These are phyloP conservation scores for Lachnellula occidentalis DNA, from an alignment of 2,329 filamentous ascomycete species.

Conservation along the genomic window DNA sequence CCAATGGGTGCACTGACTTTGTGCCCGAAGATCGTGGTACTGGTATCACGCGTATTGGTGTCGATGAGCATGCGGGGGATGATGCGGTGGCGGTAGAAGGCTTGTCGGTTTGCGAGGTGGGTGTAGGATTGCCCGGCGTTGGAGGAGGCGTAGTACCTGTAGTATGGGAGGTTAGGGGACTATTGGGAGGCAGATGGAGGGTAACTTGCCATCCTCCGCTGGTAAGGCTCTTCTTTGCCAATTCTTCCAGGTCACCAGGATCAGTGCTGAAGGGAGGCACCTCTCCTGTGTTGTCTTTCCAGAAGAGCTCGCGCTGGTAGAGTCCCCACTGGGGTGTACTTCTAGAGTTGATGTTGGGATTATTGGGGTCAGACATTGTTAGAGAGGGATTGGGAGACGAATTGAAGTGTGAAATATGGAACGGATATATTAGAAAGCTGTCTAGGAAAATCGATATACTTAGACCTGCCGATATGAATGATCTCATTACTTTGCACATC, in stretches of 20 bases:
- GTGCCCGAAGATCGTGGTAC: constrained; percentile 54
- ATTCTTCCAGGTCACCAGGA: constrained; percentile 52
- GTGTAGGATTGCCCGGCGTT: constrained; percentile 50
- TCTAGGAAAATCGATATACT: neutral
- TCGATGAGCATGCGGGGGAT: constrained; percentile 57
- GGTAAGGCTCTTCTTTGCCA: constrained; percentile 50
- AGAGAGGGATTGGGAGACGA: neutral
- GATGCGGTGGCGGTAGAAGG: constrained; percentile 60
- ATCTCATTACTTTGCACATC: too few relatives aligned
- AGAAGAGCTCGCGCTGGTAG: constrained; percentile 52
- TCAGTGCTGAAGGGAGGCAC: constrained; percentile 48
- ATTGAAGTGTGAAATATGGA: neutral
- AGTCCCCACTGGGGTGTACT: constrained; percentile 48
- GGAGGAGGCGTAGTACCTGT: constrained; percentile 47
- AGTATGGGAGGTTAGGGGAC: neutral
- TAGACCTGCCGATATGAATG: neutral
- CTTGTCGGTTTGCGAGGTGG: constrained; percentile 53
- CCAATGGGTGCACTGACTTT: constrained; percentile 54
- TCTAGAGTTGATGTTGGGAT: constrained; percentile 44
- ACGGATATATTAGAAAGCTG: neutral
- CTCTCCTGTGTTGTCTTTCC: constrained; percentile 46
- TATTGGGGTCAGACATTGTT: constrained; percentile 40
- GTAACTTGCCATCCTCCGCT: constrained; percentile 46
- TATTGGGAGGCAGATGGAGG: neutral
- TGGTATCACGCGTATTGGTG: constrained; percentile 52